Percentiles rank a stretch among this genome's conserved stretches.
Conservation (phyloP, 495 filamentous ascomycete genomes). For the Cercophora scortea region DNA sequence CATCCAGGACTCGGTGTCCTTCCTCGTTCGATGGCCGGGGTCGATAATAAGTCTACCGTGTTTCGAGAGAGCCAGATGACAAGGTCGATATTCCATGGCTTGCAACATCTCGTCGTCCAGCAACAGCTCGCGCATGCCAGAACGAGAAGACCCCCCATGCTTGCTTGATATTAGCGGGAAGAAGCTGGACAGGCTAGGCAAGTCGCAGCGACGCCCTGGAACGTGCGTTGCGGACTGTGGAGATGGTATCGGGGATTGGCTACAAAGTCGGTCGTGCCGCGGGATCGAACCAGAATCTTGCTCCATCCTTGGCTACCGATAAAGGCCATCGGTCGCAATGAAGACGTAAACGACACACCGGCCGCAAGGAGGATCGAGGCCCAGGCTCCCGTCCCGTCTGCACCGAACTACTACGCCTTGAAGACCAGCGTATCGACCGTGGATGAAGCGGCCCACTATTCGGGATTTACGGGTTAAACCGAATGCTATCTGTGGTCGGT, state of each 20-base stretch:
- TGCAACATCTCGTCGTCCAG: neutral
- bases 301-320: neutral
- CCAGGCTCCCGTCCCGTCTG: slow-evolving; percentile 1
- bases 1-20: neutral
- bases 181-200: slow-evolving; percentile 1
- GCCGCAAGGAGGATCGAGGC: neutral
- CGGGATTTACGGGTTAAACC: neutral
- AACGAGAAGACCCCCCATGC: neutral
- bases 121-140: too few relatives aligned
- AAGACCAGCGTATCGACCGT: too few relatives aligned
- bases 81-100: neutral
- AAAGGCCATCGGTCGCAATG: neutral
- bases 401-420: neutral
- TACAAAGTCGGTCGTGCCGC: neutral
- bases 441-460: neutral
- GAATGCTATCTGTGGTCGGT: neutral
- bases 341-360: too few relatives aligned
- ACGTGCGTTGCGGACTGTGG: neutral
- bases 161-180: neutral
- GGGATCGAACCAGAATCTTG: neutral
- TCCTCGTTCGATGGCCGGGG: neutral
- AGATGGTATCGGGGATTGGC: neutral
- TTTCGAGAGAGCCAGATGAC: neutral
- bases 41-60: neutral
- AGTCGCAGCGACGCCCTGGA: slow-evolving; percentile 1